Conservation (phyloP, 176 grass and related monocot genomes). For the Carex parvula region DNA sequence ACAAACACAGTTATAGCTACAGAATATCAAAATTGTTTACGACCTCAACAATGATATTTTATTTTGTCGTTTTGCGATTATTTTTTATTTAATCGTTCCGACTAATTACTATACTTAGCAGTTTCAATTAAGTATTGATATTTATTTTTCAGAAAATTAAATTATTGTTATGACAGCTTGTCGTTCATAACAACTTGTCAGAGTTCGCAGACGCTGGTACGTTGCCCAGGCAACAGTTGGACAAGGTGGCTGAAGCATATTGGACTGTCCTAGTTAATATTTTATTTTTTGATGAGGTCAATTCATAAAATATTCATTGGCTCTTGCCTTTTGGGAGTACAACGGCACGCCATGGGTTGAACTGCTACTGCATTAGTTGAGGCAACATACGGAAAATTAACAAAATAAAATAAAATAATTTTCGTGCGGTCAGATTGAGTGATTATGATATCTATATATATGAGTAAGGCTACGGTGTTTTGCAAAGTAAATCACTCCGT, state of each 20-base stretch:
- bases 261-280: neutral
- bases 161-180: neutral
- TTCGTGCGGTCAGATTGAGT: neutral
- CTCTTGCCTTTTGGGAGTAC: neutral
- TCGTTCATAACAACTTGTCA: neutral
- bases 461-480: too few relatives aligned
- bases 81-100: neutral
- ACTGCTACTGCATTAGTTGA: constrained; percentile 1
- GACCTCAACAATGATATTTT: neutral
- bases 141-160: neutral
- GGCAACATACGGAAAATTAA: neutral
- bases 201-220: neutral
- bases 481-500: too few relatives aligned
- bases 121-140: neutral
- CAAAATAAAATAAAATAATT: neutral
- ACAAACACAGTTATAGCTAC: neutral
- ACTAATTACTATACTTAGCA: neutral
- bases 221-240: neutral
- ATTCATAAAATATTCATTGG: constrained; percentile 19
- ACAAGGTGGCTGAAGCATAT: neutral
- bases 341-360: neutral
- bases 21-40: neutral
- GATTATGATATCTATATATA: neutral
- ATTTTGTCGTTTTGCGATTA: neutral
- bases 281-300: neutral